A percentile compares a stretch with the other conserved stretches of the same genome.
Conservation (phyloP, 192 early-diverging fungal species). For the Cetraspora pellucida region DNA sequence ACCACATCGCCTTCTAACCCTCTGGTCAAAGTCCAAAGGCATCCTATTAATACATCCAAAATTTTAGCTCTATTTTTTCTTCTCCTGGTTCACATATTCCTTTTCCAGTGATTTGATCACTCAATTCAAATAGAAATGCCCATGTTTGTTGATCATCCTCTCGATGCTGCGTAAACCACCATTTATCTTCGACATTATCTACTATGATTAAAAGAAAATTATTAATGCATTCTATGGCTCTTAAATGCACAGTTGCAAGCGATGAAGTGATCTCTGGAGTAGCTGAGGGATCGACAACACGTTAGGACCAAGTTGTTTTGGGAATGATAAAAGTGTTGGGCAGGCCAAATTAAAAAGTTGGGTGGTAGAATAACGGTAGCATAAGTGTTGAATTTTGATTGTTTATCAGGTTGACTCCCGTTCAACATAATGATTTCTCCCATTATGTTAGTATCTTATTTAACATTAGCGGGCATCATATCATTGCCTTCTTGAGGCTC, state of each 20-base stretch:
- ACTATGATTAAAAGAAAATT: conserved; percentile 75
- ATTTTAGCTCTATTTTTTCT: conserved; percentile 54
- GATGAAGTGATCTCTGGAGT: conserved; percentile 50
- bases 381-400: conserved; percentile 50
- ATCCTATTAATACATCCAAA: conserved; percentile 69
- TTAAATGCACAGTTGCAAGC: conserved; percentile 62
- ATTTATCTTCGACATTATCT: conserved; percentile 58
- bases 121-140: conserved; percentile 62
- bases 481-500: conserved; percentile 41
- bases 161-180: conserved; percentile 62
- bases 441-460: conserved; percentile 46
- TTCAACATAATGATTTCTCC: conserved; percentile 49
- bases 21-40: conserved; percentile 78
- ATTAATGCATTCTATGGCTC: conserved; percentile 73
- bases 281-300: conserved; percentile 30
- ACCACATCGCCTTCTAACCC: conserved; percentile 61
- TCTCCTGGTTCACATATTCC: conserved; percentile 49
- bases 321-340: conserved; percentile 54
- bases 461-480: conserved; percentile 41
- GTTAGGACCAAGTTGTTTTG: conserved; percentile 42
- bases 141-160: conserved; percentile 55
- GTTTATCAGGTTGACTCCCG: conserved; percentile 50
- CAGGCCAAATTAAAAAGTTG: conserved; percentile 51
- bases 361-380: conserved; percentile 51
- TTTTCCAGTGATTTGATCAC: conserved; percentile 54